A percentile compares a stretch with the other conserved stretches of the same genome.
Conservation (phyloP, 345 rosid genomes). For the Schrenkiella parvula region DNA sequence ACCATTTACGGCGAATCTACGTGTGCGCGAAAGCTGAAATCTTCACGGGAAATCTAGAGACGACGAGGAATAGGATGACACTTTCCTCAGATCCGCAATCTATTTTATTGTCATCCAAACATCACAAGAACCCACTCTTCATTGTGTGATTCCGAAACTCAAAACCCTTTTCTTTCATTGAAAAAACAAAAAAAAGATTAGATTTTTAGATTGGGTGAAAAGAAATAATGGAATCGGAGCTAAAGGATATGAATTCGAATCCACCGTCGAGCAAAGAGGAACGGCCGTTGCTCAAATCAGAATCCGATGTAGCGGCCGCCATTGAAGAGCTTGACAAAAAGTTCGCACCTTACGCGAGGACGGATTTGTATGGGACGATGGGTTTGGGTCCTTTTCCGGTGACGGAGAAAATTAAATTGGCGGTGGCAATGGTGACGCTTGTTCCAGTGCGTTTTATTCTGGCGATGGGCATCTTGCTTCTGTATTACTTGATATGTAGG, state of each 20-base stretch:
- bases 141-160: conserved; percentile 5
- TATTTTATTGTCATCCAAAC: neutral
- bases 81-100: conserved; percentile 30
- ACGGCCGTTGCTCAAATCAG: conserved; percentile 72
- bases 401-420: conserved; percentile 57
- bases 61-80: conserved; percentile 18
- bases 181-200: neutral
- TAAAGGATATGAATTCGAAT: conserved; percentile 47
- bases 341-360: conserved; percentile 82
- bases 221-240: conserved; percentile 61
- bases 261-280: conserved; percentile 55
- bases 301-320: conserved; percentile 33
- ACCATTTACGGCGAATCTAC: conserved; percentile 35
- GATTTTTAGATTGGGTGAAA: conserved; percentile 17
- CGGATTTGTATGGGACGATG: conserved; percentile 80
- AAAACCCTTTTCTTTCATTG: neutral
- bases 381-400: conserved; percentile 78
- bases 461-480: conserved; percentile 47
- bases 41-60: conserved; percentile 27
- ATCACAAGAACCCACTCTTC: conserved; percentile 2
- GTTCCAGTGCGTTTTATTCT: conserved; percentile 66
- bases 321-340: conserved; percentile 79
- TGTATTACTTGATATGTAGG: conserved; percentile 77
- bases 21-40: conserved; percentile 28
- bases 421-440: conserved; percentile 57